Conservation (phyloP, 164 flowering plant species). For the Cinnamomum micranthum region DNA sequence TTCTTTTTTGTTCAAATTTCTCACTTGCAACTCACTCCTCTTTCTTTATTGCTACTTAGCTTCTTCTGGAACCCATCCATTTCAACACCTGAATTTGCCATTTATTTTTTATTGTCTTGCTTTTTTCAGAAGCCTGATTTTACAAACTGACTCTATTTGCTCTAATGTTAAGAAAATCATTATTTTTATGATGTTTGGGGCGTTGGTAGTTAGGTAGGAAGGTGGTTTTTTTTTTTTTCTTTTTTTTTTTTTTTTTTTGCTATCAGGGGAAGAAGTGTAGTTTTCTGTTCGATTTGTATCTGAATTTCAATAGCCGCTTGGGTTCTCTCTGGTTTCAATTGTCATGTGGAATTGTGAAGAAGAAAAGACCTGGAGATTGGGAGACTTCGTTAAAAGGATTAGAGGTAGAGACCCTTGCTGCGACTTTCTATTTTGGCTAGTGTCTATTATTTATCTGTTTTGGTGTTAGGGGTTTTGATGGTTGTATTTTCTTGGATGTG, state of each 20-base stretch:
- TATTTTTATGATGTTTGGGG: not conserved
- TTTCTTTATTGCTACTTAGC: conserved; percentile 30
- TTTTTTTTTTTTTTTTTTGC: not conserved
- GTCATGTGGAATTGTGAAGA: not conserved
- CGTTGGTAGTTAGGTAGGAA: not conserved
- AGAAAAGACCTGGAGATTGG: not conserved
- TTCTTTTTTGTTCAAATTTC: not conserved
- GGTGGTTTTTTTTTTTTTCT: not conserved
- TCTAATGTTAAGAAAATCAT: not conserved
- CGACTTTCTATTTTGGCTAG: not conserved
- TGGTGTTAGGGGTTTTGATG: not conserved
- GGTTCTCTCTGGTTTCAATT: not conserved
- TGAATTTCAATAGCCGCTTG: not conserved
- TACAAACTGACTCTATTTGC: conserved; percentile 1
- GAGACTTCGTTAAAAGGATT: not conserved
- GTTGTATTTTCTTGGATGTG: not conserved
- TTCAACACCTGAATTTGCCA: not conserved
- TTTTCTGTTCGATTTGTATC: not conserved
- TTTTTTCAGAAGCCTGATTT: not conserved
- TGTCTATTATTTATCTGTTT: not conserved
- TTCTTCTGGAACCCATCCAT: conserved; percentile 24
- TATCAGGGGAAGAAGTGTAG: not conserved
- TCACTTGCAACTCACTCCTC: no score
- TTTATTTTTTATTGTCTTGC: not conserved
- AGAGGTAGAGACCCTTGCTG: not conserved